A percentile compares a stretch with the other conserved stretches of the same genome.
Conservation (phyloP, 2,329 filamentous ascomycete species). For the Aureobasidium leucospermi region DNA sequence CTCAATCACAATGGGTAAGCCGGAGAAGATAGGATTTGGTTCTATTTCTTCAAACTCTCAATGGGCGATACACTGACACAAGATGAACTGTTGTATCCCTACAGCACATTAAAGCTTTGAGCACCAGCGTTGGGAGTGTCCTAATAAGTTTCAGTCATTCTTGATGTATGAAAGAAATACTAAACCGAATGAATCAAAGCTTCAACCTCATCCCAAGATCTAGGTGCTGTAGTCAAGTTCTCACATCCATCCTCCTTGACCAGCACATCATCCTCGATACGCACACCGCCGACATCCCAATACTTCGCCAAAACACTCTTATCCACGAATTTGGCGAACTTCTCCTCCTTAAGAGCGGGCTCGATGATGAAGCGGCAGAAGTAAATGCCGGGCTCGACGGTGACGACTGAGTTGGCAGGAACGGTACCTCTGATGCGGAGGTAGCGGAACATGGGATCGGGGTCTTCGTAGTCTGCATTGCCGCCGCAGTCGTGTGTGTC, state of each 20-base stretch:
- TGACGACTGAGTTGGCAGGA: conserved; percentile 76
- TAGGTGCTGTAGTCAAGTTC: conserved; percentile 74
- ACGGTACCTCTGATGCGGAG: conserved; percentile 69
- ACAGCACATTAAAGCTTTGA: too few species aligned
- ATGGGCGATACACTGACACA: too few species aligned
- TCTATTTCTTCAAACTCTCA: background rate
- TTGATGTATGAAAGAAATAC: background rate
- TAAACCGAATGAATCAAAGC: conserved; percentile 14
- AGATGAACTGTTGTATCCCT: too few species aligned
- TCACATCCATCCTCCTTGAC: conserved; percentile 73
- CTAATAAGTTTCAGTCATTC: too few species aligned
- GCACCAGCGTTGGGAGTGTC: too few species aligned
- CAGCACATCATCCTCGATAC: conserved; percentile 83
- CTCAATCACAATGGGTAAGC: too few species aligned
- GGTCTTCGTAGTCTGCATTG: conserved; percentile 51
- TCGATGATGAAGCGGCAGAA: conserved; percentile 69
- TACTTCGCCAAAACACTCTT: conserved; percentile 57
- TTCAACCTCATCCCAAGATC: conserved; percentile 37
- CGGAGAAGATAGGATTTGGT: too few species aligned
- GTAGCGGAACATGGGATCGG: conserved; percentile 80
- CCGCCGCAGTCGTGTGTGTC: conserved; percentile 46
- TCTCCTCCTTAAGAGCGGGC: conserved; percentile 56
- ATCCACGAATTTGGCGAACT: conserved; percentile 59
- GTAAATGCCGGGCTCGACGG: conserved; percentile 87
- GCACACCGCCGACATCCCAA: conserved; percentile 76